These are phyloP conservation scores for Aspergillus niger DNA, from an alignment of 2,329 filamentous ascomycete genomes.

Conservation along the genomic window DNA sequence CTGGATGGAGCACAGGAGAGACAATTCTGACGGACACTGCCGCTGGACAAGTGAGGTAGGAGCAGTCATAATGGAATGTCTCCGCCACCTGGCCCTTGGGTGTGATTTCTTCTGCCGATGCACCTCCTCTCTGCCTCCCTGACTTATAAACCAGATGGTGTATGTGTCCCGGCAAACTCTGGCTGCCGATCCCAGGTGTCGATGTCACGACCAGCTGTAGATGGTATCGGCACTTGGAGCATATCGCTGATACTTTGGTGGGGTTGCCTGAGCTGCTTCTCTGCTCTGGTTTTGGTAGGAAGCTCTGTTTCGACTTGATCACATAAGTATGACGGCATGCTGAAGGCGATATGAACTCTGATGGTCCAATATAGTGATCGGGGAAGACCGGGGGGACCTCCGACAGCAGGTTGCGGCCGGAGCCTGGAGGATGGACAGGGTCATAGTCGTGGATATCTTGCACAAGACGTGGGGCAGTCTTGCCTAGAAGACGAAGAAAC, in stretches of 20 bases:
- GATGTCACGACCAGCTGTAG: constrained; percentile 60
- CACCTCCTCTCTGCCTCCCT: constrained; percentile 33
- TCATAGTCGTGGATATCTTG: constrained; percentile 50
- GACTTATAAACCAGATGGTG: constrained; percentile 61
- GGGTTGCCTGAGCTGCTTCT: constrained; percentile 46
- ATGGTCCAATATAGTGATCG: constrained; percentile 36
- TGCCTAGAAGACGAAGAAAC: constrained; percentile 41
- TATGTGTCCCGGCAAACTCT: constrained; percentile 54
- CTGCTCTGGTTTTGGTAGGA: constrained; percentile 45
- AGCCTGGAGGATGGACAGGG: constrained; percentile 43
- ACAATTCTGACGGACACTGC: constrained; percentile 55
- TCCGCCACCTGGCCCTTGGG: constrained; percentile 43
- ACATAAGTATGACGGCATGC: constrained; percentile 64
- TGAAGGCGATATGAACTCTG: constrained; percentile 38
- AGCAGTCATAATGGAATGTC: constrained; percentile 60
- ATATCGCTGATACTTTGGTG: constrained; percentile 63
- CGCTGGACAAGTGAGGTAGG: constrained; percentile 58
- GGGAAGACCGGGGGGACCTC: constrained; percentile 58
- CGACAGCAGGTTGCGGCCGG: constrained; percentile 59
- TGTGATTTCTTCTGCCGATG: constrained; percentile 25
- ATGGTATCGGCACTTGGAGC: constrained; percentile 63
- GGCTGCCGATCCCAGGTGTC: constrained; percentile 48
- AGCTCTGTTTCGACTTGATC: constrained; percentile 58
- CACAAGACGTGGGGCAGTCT: constrained; percentile 53
- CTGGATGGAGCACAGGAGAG: constrained; percentile 53